Evolutionary conservation across 2,329 filamentous ascomycete species (phyloP).

Genomic region (Hymenoscyphus infarciens): DNA sequence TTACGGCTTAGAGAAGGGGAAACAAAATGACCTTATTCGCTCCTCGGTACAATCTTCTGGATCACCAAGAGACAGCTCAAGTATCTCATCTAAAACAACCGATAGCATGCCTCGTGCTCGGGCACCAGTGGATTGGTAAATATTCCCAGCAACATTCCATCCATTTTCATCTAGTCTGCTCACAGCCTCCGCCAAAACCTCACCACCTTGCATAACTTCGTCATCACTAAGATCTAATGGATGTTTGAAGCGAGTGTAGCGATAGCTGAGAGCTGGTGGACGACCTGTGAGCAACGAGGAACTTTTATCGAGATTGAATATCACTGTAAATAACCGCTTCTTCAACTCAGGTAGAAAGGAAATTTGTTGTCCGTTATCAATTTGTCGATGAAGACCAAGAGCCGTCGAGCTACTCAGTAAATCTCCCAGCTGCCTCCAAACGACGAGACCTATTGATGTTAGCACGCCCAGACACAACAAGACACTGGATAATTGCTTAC

Average conservation of each 20-base stretch:
- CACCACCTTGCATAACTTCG: slow-evolving; percentile 42
- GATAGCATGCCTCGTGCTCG: slow-evolving; percentile 47
- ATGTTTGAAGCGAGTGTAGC: slow-evolving; percentile 51
- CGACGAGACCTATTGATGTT: slow-evolving; percentile 33
- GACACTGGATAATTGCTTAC: slow-evolving; percentile 27
- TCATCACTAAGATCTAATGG: slow-evolving; percentile 54
- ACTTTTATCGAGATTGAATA: slow-evolving; percentile 48
- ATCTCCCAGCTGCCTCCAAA: slow-evolving; percentile 40
- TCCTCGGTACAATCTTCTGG: slow-evolving; percentile 22
- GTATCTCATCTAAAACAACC: slow-evolving; percentile 53
- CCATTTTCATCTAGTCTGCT: slow-evolving; percentile 45
- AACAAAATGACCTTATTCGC: slow-evolving; percentile 21
- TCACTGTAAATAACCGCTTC: slow-evolving; percentile 36
- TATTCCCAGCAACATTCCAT: slow-evolving; percentile 46
- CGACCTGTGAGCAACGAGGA: slow-evolving; percentile 50
- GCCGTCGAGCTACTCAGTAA: slow-evolving; percentile 35
- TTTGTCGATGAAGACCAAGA: slow-evolving; percentile 31
- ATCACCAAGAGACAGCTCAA: slow-evolving; percentile 47
- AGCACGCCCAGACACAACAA: too few relatives aligned
- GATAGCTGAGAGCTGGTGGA: slow-evolving; percentile 49
- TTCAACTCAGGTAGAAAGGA: slow-evolving; percentile 38
- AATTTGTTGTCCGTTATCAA: slow-evolving; percentile 18
- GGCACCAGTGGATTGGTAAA: slow-evolving; percentile 44
- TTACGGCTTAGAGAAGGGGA: background rate
- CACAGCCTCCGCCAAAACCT: slow-evolving; percentile 40